Evolutionary conservation across 129 eudicot genomes (phyloP).

Genomic region (Saposhnikovia divaricata): DNA sequence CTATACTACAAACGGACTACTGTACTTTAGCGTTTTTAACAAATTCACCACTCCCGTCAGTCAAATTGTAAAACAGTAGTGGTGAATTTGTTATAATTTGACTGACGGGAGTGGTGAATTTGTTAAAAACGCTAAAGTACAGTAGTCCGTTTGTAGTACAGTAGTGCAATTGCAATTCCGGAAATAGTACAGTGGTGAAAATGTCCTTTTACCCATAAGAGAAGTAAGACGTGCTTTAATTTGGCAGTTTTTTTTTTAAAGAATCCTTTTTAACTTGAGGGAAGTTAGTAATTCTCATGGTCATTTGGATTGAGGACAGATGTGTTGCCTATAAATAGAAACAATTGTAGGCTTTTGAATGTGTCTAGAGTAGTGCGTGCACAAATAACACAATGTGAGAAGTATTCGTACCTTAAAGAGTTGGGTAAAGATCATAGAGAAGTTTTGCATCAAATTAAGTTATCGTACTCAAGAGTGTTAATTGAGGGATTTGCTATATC

Average conservation of each 20-base stretch:
- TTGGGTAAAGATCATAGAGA: background rate
- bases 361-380: background rate
- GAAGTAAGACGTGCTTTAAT: background rate
- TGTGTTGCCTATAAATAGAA: background rate
- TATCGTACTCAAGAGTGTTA: background rate
- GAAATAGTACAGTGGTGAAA: no score
- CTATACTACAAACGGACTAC: no score
- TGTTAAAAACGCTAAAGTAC: no score
- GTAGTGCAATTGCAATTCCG: no score
- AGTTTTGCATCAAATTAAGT: background rate
- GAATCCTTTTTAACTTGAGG: background rate
- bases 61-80: no score
- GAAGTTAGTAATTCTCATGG: background rate
- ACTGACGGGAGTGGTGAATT: no score
- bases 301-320: background rate
- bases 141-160: no score
- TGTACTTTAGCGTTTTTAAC: no score
- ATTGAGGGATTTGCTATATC: background rate
- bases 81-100: no score
- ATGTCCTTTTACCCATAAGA: no score
- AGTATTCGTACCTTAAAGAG: background rate
- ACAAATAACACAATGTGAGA: background rate
- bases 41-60: no score
- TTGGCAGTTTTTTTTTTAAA: background rate
- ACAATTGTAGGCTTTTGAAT: background rate